Conservation (phyloP, 805 yeast genomes). For the Geotrichum ghanense region DNA sequence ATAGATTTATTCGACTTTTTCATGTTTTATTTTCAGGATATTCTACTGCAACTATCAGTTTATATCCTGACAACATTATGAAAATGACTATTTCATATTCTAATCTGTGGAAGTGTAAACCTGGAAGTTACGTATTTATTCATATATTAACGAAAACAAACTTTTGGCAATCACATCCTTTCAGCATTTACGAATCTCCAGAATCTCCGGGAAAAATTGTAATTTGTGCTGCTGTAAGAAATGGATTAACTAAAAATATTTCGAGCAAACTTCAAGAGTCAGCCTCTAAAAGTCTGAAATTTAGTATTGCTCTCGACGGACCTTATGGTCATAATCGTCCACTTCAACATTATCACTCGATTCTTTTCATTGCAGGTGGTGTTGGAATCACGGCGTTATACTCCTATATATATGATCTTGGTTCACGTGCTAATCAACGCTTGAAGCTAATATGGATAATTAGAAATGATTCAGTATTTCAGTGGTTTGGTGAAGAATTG, state of each 20-base stretch:
- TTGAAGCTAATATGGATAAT: conserved; percentile 24
- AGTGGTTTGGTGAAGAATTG: conserved; percentile 23
- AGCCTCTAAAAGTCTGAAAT: conserved; percentile 7
- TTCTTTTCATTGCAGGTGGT: conserved; percentile 61
- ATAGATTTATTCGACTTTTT: conserved; percentile 44
- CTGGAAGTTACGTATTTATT: conserved; percentile 48
- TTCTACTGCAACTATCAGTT: conserved; percentile 17
- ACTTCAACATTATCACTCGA: conserved; percentile 40
- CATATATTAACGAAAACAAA: conserved; percentile 40
- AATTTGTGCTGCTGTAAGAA: conserved; percentile 9
- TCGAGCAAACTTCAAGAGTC: conserved; percentile 6
- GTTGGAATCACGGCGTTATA: conserved; percentile 60
- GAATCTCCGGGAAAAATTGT: conserved; percentile 9
- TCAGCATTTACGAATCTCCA: conserved; percentile 31
- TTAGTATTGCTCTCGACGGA: conserved; percentile 39
- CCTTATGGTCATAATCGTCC: conserved; percentile 56
- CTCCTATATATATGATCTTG: conserved; percentile 25
- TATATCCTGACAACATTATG: conserved; percentile 10
- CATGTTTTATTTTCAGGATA: conserved; percentile 48
- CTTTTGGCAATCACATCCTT: conserved; percentile 70
- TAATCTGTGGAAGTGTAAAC: conserved; percentile 34
- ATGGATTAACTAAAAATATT: conserved; percentile 12
- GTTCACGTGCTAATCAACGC: conserved; percentile 6
- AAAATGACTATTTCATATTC: conserved; percentile 29
- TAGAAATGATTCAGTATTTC: conserved; percentile 17